Percentiles rank a stretch among this genome's conserved stretches.
Evolutionary conservation across 2,329 filamentous ascomycete genomes (phyloP).

Genomic region (Pyrenochaeta sp.): DNA sequence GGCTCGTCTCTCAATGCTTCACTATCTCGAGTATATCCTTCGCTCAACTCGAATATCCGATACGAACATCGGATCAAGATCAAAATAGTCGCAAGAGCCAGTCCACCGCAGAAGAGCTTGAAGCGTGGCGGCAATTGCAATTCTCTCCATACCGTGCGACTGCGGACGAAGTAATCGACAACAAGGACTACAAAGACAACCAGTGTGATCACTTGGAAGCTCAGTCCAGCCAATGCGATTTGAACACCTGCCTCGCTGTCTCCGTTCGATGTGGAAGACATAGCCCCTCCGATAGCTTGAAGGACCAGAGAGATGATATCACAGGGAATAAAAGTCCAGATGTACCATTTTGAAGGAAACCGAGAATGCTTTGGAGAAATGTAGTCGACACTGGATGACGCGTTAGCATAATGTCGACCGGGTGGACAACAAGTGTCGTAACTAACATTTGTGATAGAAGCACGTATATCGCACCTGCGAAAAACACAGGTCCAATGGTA

Average conservation of each 20-base stretch:
- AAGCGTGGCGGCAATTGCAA: neutral
- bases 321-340: slow-evolving; percentile 13
- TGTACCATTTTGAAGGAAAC: slow-evolving; percentile 6
- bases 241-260: neutral
- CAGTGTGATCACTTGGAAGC: neutral
- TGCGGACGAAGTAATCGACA: neutral
- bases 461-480: slow-evolving; percentile 12
- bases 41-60: slow-evolving; percentile 8
- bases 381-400: neutral
- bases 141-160: neutral
- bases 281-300: slow-evolving; percentile 10
- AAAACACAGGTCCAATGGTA: slow-evolving; percentile 13
- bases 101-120: neutral
- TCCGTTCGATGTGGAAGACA: neutral
- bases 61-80: slow-evolving; percentile 8
- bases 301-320: slow-evolving; percentile 11
- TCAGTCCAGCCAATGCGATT: neutral
- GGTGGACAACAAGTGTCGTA: neutral
- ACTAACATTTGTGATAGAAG: slow-evolving; percentile 11
- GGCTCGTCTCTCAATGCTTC: slow-evolving; percentile 1
- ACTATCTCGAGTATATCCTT: slow-evolving; percentile 3
- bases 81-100: neutral
- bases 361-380: neutral
- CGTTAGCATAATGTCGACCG: neutral
- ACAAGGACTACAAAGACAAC: neutral